These are phyloP conservation scores for Ophiostoma quercus DNA, from an alignment of 2,329 filamentous ascomycete genomes.

Conservation along the genomic window DNA sequence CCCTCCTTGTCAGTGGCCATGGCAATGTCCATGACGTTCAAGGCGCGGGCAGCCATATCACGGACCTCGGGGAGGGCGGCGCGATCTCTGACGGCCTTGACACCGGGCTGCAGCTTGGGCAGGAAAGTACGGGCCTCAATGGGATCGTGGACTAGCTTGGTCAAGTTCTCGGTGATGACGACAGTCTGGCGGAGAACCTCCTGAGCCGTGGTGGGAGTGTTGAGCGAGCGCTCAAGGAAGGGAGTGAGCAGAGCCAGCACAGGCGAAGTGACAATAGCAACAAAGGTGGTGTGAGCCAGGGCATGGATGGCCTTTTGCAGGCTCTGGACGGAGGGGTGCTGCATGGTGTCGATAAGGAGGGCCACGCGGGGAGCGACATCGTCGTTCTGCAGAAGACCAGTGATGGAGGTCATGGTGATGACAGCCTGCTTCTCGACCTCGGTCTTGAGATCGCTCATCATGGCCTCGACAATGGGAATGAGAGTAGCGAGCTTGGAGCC, in stretches of 20 bases:
- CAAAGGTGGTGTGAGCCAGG: slow-evolving; percentile 96
- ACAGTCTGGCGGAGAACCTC: slow-evolving; percentile 94
- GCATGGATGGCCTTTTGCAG: slow-evolving; percentile 95
- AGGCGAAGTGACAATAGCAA: slow-evolving; percentile 90
- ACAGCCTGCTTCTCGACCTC: slow-evolving; percentile 87
- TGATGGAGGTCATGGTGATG: slow-evolving; percentile 86
- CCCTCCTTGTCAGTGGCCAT: slow-evolving; percentile 65
- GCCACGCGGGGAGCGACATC: slow-evolving; percentile 90
- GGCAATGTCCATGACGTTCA: slow-evolving; percentile 85
- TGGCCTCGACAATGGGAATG: slow-evolving; percentile 84
- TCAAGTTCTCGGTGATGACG: slow-evolving; percentile 95
- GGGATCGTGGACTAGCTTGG: slow-evolving; percentile 92
- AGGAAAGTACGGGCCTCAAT: slow-evolving; percentile 92
- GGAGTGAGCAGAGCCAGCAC: slow-evolving; percentile 92
- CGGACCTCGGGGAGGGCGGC: slow-evolving; percentile 93
- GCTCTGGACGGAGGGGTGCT: slow-evolving; percentile 81
- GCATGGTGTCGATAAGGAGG: slow-evolving; percentile 88
- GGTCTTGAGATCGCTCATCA: slow-evolving; percentile 93
- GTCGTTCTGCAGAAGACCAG: slow-evolving; percentile 88
- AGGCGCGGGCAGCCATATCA: slow-evolving; percentile 75
- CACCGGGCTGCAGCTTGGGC: slow-evolving; percentile 88
- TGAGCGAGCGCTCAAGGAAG: slow-evolving; percentile 87
- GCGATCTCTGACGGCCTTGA: slow-evolving; percentile 79
- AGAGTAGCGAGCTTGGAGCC: slow-evolving; percentile 78
- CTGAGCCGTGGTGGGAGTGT: slow-evolving; percentile 83